These are phyloP conservation scores for Scheffersomyces quercinus DNA, from an alignment of 1,139 yeast species.

Conservation along the genomic window DNA sequence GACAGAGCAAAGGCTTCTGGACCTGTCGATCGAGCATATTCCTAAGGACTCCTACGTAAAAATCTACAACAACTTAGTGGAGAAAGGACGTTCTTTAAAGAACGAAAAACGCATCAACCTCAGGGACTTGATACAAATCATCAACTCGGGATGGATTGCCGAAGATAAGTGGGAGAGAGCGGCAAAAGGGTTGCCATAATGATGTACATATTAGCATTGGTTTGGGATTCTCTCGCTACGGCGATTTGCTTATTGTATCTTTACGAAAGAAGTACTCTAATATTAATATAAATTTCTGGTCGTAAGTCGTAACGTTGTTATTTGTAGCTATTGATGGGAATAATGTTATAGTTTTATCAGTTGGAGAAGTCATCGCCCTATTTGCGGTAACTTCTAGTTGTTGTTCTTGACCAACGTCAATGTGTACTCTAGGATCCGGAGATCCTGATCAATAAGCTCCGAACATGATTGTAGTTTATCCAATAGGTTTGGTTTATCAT, in stretches of 20 bases:
- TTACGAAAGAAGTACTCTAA: too few relatives aligned
- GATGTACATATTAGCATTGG: too few relatives aligned
- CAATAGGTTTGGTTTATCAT: constrained; percentile 5
- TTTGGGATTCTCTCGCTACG: too few relatives aligned
- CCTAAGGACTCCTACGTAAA: constrained; percentile 53
- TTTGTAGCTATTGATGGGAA: background rate
- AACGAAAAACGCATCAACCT: constrained; percentile 54
- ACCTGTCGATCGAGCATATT: constrained; percentile 37
- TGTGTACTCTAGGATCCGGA: constrained; percentile 24
- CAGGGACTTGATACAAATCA: constrained; percentile 56
- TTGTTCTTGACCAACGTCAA: constrained; percentile 8
- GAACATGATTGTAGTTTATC: constrained; percentile 22
- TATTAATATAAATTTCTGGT: too few relatives aligned
- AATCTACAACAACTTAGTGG: constrained; percentile 58
- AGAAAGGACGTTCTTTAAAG: constrained; percentile 56
- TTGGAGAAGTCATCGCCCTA: too few relatives aligned
- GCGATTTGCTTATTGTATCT: too few relatives aligned
- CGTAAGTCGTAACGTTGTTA: background rate
- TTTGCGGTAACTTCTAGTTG: background rate
- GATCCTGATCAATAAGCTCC: constrained; percentile 24
- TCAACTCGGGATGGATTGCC: constrained; percentile 71
- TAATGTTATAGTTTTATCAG: background rate
- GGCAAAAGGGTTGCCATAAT: constrained; percentile 42
- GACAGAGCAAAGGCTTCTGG: constrained; percentile 17
- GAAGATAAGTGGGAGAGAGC: constrained; percentile 66